Conservation (phyloP, 345 rosid genomes). For the Dipteronia sinensis region DNA sequence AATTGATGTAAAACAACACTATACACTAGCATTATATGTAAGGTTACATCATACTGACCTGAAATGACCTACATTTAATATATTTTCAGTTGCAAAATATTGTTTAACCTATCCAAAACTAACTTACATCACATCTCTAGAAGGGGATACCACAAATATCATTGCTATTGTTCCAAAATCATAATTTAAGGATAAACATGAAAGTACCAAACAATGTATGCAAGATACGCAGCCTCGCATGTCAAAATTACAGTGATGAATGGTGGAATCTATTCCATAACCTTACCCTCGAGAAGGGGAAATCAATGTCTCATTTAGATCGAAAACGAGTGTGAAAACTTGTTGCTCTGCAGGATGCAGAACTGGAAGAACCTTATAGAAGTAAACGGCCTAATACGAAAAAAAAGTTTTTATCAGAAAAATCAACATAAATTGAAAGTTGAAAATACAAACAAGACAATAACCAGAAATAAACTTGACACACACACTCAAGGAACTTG, state of each 20-base stretch:
- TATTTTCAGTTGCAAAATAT: background rate
- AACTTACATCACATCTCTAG: background rate
- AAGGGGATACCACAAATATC: background rate
- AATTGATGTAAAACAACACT: background rate
- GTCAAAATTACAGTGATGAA: background rate
- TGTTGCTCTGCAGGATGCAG: slow-evolving; percentile 83
- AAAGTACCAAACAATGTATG: background rate
- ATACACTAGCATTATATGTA: background rate
- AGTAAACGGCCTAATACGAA: slow-evolving; percentile 61
- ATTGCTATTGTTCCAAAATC: background rate
- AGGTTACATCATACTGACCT: background rate
- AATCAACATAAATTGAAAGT: background rate
- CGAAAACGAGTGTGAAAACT: slow-evolving; percentile 88
- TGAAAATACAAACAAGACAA: no score
- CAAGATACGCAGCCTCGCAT: background rate
- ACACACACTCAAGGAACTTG: no score
- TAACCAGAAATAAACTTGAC: no score
- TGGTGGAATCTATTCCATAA: background rate
- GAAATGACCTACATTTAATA: background rate
- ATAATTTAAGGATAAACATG: background rate
- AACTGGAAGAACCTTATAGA: slow-evolving; percentile 98
- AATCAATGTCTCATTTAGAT: slow-evolving; percentile 86
- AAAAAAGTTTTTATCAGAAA: background rate
- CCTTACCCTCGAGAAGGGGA: slow-evolving; percentile 86
- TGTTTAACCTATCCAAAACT: background rate